Evolutionary conservation across 139 green algal species (phyloP).

Genomic region (Haematococcus sp.): DNA sequence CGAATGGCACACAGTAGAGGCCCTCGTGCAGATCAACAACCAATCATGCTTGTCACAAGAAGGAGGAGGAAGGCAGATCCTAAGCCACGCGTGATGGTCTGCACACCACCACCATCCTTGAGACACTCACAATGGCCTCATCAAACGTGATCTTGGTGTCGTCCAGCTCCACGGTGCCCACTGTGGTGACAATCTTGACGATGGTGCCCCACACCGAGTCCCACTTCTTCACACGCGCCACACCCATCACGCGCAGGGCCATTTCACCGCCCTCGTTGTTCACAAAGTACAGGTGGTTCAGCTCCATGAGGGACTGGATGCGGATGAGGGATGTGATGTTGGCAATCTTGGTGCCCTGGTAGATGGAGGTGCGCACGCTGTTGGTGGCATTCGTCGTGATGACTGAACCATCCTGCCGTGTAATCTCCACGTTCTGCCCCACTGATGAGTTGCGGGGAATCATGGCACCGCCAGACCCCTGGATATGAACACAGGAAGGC

Average conservation of each 20-base stretch:
- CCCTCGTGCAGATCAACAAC: too few relatives aligned
- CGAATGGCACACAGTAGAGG: too few relatives aligned
- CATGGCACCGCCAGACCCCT: too few relatives aligned
- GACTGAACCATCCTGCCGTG: too few relatives aligned
- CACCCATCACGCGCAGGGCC: not conserved
- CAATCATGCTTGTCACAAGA: too few relatives aligned
- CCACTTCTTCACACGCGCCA: not conserved
- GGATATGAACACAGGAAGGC: too few relatives aligned
- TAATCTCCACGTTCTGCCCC: too few relatives aligned
- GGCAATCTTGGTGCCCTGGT: not conserved
- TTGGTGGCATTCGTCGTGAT: too few relatives aligned
- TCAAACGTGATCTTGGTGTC: slow-evolving; percentile 3
- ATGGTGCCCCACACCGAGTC: slow-evolving; percentile 3
- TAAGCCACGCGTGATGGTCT: too few relatives aligned
- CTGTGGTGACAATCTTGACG: not conserved
- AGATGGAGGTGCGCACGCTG: not conserved
- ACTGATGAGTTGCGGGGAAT: too few relatives aligned
- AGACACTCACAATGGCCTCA: not conserved
- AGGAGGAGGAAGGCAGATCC: too few relatives aligned
- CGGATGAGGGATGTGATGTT: not conserved
- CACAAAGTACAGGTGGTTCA: slow-evolving; percentile 2
- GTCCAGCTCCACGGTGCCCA: slow-evolving; percentile 10
- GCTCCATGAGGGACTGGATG: slow-evolving; percentile 1
- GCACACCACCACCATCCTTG: too few relatives aligned
- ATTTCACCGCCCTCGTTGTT: slow-evolving; percentile 2